Evolutionary conservation across 2,329 filamentous ascomycete genomes (phyloP).

Genomic region (Tolypocladium cylindrosporum): DNA sequence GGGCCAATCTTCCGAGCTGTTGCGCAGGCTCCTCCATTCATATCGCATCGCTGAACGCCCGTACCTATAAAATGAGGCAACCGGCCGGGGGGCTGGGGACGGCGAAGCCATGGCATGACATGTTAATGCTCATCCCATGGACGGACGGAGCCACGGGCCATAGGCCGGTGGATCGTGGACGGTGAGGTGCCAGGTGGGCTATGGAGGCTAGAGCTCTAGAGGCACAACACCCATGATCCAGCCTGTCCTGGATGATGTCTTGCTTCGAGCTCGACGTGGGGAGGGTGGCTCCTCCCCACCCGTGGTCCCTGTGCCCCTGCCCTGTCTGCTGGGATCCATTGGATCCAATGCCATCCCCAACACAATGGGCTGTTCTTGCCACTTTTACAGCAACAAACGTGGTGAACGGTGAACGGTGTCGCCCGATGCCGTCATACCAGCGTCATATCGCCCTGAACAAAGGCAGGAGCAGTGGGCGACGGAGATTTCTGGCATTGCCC

Average conservation of each 20-base stretch:
- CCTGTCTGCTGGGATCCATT: not conserved
- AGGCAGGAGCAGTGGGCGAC: not conserved
- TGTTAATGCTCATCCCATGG: not conserved
- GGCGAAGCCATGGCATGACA: not conserved
- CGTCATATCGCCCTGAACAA: not conserved
- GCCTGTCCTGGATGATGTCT: not conserved
- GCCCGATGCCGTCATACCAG: not conserved
- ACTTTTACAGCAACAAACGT: not conserved
- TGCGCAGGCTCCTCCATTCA: not conserved
- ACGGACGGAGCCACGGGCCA: not conserved
- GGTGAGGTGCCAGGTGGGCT: not conserved
- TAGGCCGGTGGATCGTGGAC: not conserved
- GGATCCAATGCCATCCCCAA: conserved; percentile 1
- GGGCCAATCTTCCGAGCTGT: conserved; percentile 2
- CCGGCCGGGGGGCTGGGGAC: not conserved
- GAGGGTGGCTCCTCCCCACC: not conserved
- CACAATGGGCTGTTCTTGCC: not conserved
- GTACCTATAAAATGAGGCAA: conserved; percentile 1
- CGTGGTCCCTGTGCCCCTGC: not conserved
- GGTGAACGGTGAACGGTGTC: not conserved
- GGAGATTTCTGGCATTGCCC: not conserved
- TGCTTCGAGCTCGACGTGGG: conserved; percentile 1
- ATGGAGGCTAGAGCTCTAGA: not conserved
- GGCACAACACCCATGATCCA: not conserved
- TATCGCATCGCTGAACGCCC: not conserved